These are phyloP conservation scores for Prunus davidiana DNA, from an alignment of 306 rosid genomes.

Conservation along the genomic window DNA sequence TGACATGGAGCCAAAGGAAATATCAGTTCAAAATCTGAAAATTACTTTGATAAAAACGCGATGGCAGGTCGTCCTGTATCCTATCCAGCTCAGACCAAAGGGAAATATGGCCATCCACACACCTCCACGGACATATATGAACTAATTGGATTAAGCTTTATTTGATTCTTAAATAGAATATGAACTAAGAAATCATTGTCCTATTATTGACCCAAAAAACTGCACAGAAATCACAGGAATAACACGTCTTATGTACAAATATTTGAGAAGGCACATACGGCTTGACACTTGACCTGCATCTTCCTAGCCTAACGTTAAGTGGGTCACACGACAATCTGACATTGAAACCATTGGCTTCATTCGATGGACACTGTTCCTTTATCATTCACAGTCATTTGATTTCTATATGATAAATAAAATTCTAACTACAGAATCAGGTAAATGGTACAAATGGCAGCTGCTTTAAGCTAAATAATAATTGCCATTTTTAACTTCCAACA, in stretches of 20 bases:
- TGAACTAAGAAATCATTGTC: not conserved
- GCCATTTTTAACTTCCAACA: not conserved
- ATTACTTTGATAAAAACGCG: not conserved
- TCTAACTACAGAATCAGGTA: not conserved
- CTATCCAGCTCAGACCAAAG: not conserved
- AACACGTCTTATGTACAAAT: not conserved
- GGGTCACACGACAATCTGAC: no score
- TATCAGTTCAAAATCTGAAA: not conserved
- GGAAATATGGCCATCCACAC: not conserved
- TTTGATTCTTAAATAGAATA: not conserved
- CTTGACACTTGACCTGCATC: not conserved
- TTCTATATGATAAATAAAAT: not conserved
- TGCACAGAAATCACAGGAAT: not conserved
- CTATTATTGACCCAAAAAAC: not conserved
- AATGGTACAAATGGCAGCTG: not conserved
- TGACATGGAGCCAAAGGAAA: not conserved
- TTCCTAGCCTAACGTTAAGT: not conserved
- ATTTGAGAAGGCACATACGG: not conserved
- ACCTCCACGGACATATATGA: not conserved
- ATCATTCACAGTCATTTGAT: not conserved
- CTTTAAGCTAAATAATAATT: not conserved
- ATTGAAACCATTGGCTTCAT: not conserved
- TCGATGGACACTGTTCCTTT: not conserved
- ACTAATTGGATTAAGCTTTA: not conserved
- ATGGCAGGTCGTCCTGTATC: not conserved